Conservation (phyloP, 495 filamentous ascomycete genomes). For the Daldinia vernicosa region DNA sequence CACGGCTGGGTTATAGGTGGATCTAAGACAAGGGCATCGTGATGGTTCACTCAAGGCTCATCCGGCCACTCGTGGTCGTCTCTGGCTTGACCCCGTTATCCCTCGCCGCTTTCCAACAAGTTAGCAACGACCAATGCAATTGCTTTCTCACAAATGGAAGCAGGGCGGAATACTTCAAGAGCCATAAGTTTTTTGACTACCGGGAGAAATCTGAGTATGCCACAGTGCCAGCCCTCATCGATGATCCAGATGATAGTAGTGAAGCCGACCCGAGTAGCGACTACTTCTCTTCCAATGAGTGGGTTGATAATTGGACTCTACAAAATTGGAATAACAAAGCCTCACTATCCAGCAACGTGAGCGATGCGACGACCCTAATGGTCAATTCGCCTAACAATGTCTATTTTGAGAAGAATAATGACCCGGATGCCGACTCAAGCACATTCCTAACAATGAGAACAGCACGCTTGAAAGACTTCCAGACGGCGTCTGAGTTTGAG, state of each 20-base stretch:
- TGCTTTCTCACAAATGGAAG: slow-evolving; percentile 61
- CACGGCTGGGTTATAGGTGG: neutral
- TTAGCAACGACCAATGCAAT: slow-evolving; percentile 48
- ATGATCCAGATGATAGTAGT: slow-evolving; percentile 40
- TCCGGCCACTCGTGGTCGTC: slow-evolving; percentile 27
- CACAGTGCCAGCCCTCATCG: slow-evolving; percentile 50
- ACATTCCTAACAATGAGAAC: slow-evolving; percentile 72
- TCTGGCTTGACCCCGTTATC: slow-evolving; percentile 23
- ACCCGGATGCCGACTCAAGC: slow-evolving; percentile 46
- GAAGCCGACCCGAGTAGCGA: slow-evolving; percentile 49
- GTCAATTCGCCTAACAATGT: slow-evolving; percentile 72
- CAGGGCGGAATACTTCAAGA: slow-evolving; percentile 63
- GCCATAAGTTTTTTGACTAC: slow-evolving; percentile 76
- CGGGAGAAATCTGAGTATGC: slow-evolving; percentile 58
- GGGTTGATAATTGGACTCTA: slow-evolving; percentile 64
- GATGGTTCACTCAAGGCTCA: slow-evolving; percentile 22
- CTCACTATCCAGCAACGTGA: slow-evolving; percentile 40
- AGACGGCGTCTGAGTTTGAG: slow-evolving; percentile 73
- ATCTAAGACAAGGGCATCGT: slow-evolving; percentile 13
- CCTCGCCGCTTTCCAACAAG: slow-evolving; percentile 23
- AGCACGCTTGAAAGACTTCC: slow-evolving; percentile 61
- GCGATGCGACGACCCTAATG: slow-evolving; percentile 60
- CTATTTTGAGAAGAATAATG: slow-evolving; percentile 62
- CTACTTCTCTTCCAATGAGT: slow-evolving; percentile 53
- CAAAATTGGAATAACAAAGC: slow-evolving; percentile 65